phyloP scores from a whole-genome alignment of 2,329 filamentous ascomycete genomes.

The Elsinoe ampelina region DNA sequence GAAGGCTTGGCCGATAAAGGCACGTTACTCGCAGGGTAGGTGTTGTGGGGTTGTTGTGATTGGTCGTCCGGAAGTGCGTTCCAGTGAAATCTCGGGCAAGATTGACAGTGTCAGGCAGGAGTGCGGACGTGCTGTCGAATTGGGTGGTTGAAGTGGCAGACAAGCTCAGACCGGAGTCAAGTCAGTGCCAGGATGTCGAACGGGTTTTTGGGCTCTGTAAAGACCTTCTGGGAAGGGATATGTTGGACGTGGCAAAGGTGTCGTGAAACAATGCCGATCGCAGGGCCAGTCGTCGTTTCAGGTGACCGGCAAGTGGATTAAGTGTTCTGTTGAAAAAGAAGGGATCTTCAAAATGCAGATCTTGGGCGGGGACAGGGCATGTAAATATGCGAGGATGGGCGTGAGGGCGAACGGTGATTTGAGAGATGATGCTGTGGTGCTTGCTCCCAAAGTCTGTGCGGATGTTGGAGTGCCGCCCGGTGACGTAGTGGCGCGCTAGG shows the following conservation, averaged over 20 bases:
- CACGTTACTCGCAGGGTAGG: slow-evolving; percentile 6
- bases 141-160: background rate
- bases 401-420: slow-evolving; percentile 36
- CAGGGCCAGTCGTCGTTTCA: slow-evolving; percentile 8
- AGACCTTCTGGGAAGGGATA: slow-evolving; percentile 7
- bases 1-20: slow-evolving; percentile 11
- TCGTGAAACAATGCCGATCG: slow-evolving; percentile 13
- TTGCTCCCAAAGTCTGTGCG: slow-evolving; percentile 24
- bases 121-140: slow-evolving; percentile 7
- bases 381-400: slow-evolving; percentile 13
- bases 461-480: slow-evolving; percentile 33
- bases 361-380: slow-evolving; percentile 12
- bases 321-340: slow-evolving; percentile 12
- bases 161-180: slow-evolving; percentile 13
- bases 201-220: slow-evolving; percentile 6
- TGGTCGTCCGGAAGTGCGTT: background rate
- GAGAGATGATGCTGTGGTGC: slow-evolving; percentile 39
- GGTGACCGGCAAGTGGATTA: slow-evolving; percentile 13
- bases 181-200: background rate
- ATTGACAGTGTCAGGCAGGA: slow-evolving; percentile 7
- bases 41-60: background rate
- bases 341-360: slow-evolving; percentile 13
- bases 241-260: slow-evolving; percentile 5
- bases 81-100: background rate
- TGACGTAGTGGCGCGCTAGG: slow-evolving; percentile 18